Evolutionary conservation across 2,329 filamentous ascomycete species (phyloP).

Genomic region (Amesomyces nigricolor): DNA sequence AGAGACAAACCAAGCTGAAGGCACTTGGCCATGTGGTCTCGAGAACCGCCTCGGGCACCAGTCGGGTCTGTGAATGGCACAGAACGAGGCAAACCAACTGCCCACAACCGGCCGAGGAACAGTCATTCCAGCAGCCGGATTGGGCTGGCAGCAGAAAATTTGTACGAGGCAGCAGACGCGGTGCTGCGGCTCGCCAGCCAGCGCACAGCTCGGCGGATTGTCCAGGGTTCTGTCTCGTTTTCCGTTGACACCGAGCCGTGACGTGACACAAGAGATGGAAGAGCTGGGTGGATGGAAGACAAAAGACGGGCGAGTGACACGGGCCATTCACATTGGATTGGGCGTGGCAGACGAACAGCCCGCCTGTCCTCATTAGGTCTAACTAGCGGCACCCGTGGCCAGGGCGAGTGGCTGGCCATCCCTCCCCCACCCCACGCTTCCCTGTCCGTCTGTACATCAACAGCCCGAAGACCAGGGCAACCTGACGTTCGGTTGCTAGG

Average conservation of each 20-base stretch:
- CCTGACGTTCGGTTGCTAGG: background rate
- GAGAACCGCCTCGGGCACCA: too few species aligned
- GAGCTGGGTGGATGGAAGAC: too few species aligned
- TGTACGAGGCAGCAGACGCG: slow-evolving; percentile 8
- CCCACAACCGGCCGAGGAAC: background rate
- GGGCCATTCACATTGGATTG: slow-evolving; percentile 4
- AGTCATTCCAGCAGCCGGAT: slow-evolving; percentile 9
- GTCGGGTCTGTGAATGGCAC: background rate
- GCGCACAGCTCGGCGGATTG: background rate
- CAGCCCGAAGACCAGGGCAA: slow-evolving; percentile 7
- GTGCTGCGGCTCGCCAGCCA: slow-evolving; percentile 16
- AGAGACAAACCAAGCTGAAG: too few species aligned
- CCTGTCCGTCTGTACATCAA: slow-evolving; percentile 17
- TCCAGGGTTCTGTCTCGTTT: too few species aligned
- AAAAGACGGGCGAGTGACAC: slow-evolving; percentile 4
- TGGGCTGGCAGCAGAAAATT: background rate
- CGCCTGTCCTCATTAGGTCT: slow-evolving; percentile 18
- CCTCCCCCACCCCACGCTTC: slow-evolving; percentile 25
- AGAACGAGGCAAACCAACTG: slow-evolving; percentile 5
- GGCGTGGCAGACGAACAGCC: slow-evolving; percentile 21
- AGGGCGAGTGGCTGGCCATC: slow-evolving; percentile 11
- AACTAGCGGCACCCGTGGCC: slow-evolving; percentile 11
- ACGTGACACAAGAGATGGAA: background rate
- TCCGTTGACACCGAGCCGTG: background rate
- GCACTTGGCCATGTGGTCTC: too few species aligned